These are phyloP conservation scores for Gossypium schwendimanii DNA, from an alignment of 441 rosid genomes.

Conservation along the genomic window DNA sequence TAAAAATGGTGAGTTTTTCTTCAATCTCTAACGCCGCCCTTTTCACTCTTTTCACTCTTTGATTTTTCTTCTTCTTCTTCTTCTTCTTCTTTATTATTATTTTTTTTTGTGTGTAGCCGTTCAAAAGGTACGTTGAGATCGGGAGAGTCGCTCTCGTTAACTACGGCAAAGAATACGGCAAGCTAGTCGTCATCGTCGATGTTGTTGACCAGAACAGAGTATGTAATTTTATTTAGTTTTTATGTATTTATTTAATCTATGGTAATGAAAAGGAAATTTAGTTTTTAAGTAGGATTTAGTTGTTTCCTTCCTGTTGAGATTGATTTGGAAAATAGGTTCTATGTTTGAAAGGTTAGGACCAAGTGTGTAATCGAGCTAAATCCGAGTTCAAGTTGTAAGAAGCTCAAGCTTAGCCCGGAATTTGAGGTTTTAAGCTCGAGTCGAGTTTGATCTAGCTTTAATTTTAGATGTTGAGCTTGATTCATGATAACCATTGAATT, in stretches of 20 bases:
- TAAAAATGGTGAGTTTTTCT: slow-evolving; percentile 28
- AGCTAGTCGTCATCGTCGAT: slow-evolving; percentile 87
- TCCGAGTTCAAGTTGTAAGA: too few species aligned
- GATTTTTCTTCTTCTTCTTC: background rate
- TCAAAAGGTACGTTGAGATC: slow-evolving; percentile 91
- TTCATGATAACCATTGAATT: too few species aligned
- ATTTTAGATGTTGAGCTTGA: too few species aligned
- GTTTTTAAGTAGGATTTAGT: too few species aligned
- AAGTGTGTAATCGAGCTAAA: too few species aligned
- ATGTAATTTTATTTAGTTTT: slow-evolving; percentile 1
- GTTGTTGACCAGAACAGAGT: slow-evolving; percentile 88
- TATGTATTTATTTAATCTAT: background rate
- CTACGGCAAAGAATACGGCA: slow-evolving; percentile 85
- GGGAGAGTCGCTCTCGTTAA: slow-evolving; percentile 92
- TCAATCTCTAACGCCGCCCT: background rate
- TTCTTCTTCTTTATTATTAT: background rate
- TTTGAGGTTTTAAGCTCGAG: too few species aligned
- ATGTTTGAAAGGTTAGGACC: too few species aligned
- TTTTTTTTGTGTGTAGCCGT: background rate
- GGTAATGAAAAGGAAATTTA: too few species aligned
- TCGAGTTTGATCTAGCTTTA: too few species aligned
- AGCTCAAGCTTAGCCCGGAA: too few species aligned
- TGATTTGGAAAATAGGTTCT: too few species aligned
- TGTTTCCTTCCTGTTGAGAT: too few species aligned
- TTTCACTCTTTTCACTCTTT: background rate